Percentiles rank a stretch among this genome's conserved stretches.
Evolutionary conservation across 192 early-diverging fungal species (phyloP).

Genomic region (Rhizoclosmatium sp.): DNA sequence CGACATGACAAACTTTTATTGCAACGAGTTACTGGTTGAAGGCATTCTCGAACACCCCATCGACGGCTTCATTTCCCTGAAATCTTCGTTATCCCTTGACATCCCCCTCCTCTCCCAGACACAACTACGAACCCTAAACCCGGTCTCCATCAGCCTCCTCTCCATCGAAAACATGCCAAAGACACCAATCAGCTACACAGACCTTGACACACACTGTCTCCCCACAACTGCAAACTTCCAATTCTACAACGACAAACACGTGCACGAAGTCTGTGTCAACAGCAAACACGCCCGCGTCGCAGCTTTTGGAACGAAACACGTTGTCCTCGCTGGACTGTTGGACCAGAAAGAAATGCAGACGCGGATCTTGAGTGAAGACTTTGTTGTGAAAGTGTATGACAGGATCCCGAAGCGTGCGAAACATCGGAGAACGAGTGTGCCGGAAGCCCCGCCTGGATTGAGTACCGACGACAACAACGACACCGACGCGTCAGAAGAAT

Average conservation of each 20-base stretch:
- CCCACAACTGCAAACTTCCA: conserved; percentile 7
- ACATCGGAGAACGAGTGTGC: neutral
- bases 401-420: conserved; percentile 20
- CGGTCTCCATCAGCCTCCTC: conserved; percentile 13
- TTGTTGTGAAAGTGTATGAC: conserved; percentile 25
- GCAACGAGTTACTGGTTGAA: neutral
- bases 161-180: conserved; percentile 20
- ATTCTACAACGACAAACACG: conserved; percentile 22
- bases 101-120: conserved; percentile 6
- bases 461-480: neutral
- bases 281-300: neutral
- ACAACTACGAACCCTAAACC: neutral
- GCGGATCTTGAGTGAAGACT: neutral
- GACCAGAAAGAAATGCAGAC: neutral
- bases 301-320: conserved; percentile 2
- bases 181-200: neutral
- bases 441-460: neutral
- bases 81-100: neutral
- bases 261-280: neutral
- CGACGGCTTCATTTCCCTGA: conserved; percentile 3
- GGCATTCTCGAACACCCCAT: conserved; percentile 18
- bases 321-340: conserved; percentile 21
- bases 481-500: neutral
- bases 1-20: conserved; percentile 29
- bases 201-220: neutral